These are phyloP conservation scores for Achlya hypogyna DNA, from an alignment of 352 stramenopile species.

Conservation along the genomic window DNA sequence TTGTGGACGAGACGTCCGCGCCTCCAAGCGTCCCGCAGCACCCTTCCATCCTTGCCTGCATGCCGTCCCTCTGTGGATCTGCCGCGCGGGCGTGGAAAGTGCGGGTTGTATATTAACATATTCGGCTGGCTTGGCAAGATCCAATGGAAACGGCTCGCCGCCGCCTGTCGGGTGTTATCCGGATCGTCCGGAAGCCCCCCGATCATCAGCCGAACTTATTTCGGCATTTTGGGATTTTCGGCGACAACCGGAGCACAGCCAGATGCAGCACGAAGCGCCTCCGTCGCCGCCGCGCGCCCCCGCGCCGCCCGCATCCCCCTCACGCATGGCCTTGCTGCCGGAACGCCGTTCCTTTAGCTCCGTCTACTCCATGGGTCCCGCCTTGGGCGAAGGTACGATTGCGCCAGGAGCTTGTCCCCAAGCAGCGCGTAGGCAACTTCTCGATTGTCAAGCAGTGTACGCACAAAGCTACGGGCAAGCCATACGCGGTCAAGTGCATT, in stretches of 20 bases:
- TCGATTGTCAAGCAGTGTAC: slow-evolving; percentile 73
- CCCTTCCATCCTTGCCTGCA: neutral
- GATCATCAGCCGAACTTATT: neutral
- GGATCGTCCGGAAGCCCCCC: neutral
- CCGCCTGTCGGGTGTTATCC: no score
- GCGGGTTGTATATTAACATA: no score
- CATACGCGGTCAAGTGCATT: slow-evolving; percentile 77
- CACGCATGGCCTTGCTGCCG: neutral
- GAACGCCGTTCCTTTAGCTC: neutral
- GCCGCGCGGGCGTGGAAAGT: no score
- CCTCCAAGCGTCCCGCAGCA: no score
- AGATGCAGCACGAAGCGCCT: neutral
- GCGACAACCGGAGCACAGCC: neutral
- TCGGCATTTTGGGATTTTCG: neutral
- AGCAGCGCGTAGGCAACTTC: slow-evolving; percentile 54
- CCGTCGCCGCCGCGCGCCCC: neutral
- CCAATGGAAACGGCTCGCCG: neutral
- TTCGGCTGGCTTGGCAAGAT: neutral
- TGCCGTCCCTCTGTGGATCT: neutral
- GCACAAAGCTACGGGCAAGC: slow-evolving; percentile 35
- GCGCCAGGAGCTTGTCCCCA: neutral
- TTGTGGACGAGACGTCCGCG: no score
- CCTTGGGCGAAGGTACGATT: slow-evolving; percentile 18
- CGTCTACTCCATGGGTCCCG: slow-evolving; percentile 6
- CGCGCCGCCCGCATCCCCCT: neutral